Percentiles rank a stretch among this genome's conserved stretches.
These are phyloP conservation scores for Plasmopara halstedii DNA, from an alignment of 352 stramenopile species.

Conservation along the genomic window DNA sequence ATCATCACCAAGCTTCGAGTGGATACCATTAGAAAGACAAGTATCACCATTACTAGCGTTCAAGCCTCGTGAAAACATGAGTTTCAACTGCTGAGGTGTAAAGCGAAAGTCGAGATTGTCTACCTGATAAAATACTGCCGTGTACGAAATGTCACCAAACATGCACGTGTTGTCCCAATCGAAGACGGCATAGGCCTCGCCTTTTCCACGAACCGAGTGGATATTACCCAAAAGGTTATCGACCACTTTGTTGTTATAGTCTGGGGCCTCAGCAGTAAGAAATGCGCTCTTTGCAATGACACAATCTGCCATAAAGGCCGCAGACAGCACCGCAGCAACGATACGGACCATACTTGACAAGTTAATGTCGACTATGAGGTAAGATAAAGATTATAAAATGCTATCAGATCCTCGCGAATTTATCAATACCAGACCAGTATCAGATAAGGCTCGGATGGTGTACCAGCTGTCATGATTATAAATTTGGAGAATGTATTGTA, in stretches of 20 bases:
- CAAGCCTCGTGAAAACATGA: constrained; percentile 45
- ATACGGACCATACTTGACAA: constrained; percentile 13
- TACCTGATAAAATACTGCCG: constrained; percentile 49
- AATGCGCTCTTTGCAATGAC: constrained; percentile 4
- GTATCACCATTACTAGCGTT: constrained; percentile 35
- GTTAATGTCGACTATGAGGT: no score
- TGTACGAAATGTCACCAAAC: constrained; percentile 63
- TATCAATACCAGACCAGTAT: no score
- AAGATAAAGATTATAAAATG: no score
- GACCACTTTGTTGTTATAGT: constrained; percentile 55
- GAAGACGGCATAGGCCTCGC: constrained; percentile 47
- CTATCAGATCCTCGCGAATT: no score
- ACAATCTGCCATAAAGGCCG: constrained; percentile 9
- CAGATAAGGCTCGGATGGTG: no score
- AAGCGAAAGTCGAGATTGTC: constrained; percentile 51
- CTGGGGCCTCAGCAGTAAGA: constrained; percentile 30
- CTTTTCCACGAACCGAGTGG: constrained; percentile 17
- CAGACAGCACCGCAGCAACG: constrained; percentile 11
- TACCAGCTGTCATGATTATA: no score
- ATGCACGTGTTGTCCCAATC: constrained; percentile 69
- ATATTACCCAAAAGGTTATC: constrained; percentile 31
- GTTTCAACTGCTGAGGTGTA: constrained; percentile 28
- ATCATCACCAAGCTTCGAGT: constrained; percentile 37
- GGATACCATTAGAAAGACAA: constrained; percentile 35
- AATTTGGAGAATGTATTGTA: no score